Evolutionary conservation across 768 basidiomycete species (phyloP).

Genomic region (Mycena maculata): DNA sequence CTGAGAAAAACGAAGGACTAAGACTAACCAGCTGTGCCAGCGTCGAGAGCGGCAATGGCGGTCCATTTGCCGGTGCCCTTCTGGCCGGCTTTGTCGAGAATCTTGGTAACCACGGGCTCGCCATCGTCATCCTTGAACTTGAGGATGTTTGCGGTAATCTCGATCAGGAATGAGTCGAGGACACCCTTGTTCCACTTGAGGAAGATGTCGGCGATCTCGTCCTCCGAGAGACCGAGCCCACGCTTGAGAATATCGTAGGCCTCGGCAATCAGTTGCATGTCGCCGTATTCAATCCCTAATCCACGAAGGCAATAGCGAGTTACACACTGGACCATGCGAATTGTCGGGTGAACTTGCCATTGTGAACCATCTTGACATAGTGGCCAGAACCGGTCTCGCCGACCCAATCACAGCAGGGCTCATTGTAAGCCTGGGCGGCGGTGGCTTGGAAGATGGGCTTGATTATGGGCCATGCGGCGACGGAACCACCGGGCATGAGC

Average conservation of each 20-base stretch:
- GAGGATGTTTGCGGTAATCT: constrained; percentile 97
- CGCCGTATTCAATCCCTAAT: constrained; percentile 97
- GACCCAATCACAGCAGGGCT: constrained; percentile 99
- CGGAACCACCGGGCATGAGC: constrained; percentile 98
- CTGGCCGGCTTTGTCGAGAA: constrained; percentile 96
- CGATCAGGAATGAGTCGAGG: constrained; percentile 99
- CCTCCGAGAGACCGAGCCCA: constrained; percentile 86
- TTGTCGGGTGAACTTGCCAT: constrained; percentile 63
- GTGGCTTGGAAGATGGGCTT: constrained; percentile 99
- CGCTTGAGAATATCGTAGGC: constrained; percentile 99
- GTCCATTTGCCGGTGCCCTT: constrained; percentile 99
- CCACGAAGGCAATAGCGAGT: constrained; percentile 23
- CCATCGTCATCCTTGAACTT: constrained; percentile 98
- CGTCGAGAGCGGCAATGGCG: constrained; percentile 94
- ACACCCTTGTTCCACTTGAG: constrained; percentile 97
- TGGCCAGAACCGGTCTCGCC: constrained; percentile 95
- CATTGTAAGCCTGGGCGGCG: constrained; percentile 92
- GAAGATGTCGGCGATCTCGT: constrained; percentile 96
- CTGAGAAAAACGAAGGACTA: constrained; percentile 19
- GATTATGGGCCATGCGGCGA: constrained; percentile 95
- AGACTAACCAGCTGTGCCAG: constrained; percentile 81
- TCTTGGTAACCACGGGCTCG: constrained; percentile 89
- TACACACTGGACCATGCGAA: constrained; percentile 11
- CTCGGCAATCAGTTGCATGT: constrained; percentile 99
- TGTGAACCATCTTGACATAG: constrained; percentile 99